These are phyloP conservation scores for Huntiella decipiens DNA, from an alignment of 2,329 filamentous ascomycete species.

Conservation along the genomic window DNA sequence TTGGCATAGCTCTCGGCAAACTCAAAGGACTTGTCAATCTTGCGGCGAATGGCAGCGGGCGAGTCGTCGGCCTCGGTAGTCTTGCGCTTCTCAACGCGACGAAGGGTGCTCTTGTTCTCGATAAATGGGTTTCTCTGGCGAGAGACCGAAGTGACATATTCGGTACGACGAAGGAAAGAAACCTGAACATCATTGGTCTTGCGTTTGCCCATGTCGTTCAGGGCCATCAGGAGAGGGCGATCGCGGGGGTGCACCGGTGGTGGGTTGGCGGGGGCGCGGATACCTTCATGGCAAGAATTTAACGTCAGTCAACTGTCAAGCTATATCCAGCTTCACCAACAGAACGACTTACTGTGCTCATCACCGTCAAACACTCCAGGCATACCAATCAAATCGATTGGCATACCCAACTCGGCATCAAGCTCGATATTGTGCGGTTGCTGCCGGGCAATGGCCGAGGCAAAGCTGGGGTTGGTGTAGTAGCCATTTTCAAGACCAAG, in stretches of 20 bases:
- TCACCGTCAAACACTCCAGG: constrained; percentile 89
- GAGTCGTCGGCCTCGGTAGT: constrained; percentile 40
- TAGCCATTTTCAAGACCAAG: constrained; percentile 71
- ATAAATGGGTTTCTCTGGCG: constrained; percentile 19
- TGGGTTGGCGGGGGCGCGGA: constrained; percentile 55
- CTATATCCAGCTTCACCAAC: background rate
- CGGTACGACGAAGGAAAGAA: constrained; percentile 86
- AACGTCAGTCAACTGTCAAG: background rate
- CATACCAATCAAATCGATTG: constrained; percentile 84
- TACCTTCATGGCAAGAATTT: constrained; percentile 33
- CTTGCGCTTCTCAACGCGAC: constrained; percentile 20
- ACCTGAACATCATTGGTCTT: constrained; percentile 59
- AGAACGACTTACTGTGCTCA: constrained; percentile 55
- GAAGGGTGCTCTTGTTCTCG: constrained; percentile 13
- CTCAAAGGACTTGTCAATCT: constrained; percentile 44
- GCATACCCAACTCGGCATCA: constrained; percentile 95
- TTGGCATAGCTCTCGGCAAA: constrained; percentile 33
- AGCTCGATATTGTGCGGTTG: constrained; percentile 93
- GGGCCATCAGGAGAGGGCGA: constrained; percentile 61
- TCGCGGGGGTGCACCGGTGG: constrained; percentile 67
- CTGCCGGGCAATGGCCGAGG: constrained; percentile 70
- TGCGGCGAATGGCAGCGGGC: constrained; percentile 46
- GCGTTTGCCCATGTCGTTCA: constrained; percentile 70
- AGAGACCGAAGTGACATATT: constrained; percentile 61
- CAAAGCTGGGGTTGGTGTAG: constrained; percentile 81